Percentiles rank a stretch among this genome's conserved stretches.
Conservation (phyloP, 164 flowering plant genomes). For the Kingdonia uniflora region DNA sequence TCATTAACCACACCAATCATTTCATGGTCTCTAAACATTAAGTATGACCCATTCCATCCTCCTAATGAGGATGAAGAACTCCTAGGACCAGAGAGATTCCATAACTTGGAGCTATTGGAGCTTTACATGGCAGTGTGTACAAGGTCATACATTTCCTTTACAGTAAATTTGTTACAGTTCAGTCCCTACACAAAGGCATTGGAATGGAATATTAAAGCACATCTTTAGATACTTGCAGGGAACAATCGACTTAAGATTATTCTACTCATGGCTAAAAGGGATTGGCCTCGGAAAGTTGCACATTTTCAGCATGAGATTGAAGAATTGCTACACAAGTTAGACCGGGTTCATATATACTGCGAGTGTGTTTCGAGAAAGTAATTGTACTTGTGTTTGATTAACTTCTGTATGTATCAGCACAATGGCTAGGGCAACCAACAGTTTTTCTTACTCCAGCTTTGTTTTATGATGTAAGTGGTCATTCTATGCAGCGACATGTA, state of each 20-base stretch:
- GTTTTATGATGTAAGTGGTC: too few relatives aligned
- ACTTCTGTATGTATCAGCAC: too few relatives aligned
- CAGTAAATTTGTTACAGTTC: neutral
- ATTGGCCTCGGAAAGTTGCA: too few relatives aligned
- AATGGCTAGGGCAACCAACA: too few relatives aligned
- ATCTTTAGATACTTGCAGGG: neutral
- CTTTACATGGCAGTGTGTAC: constrained; percentile 1
- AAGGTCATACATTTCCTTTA: neutral
- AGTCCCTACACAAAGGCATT: neutral
- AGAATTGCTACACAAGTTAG: too few relatives aligned
- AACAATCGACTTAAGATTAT: neutral
- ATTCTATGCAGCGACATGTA: too few relatives aligned
- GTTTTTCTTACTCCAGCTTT: too few relatives aligned
- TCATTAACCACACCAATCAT: constrained; percentile 6
- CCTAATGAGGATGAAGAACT: neutral
- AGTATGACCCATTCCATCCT: neutral
- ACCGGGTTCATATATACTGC: too few relatives aligned
- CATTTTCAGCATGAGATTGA: too few relatives aligned
- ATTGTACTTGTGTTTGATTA: too few relatives aligned
- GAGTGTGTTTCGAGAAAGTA: too few relatives aligned
- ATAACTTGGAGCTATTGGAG: constrained; percentile 8
- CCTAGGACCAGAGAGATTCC: constrained; percentile 2
- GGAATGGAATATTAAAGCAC: neutral
- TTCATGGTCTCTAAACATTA: neutral
- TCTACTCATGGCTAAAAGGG: too few relatives aligned